phyloP scores from a whole-genome alignment of 2,329 filamentous ascomycete species.

The Exophiala dermatitidis region DNA sequence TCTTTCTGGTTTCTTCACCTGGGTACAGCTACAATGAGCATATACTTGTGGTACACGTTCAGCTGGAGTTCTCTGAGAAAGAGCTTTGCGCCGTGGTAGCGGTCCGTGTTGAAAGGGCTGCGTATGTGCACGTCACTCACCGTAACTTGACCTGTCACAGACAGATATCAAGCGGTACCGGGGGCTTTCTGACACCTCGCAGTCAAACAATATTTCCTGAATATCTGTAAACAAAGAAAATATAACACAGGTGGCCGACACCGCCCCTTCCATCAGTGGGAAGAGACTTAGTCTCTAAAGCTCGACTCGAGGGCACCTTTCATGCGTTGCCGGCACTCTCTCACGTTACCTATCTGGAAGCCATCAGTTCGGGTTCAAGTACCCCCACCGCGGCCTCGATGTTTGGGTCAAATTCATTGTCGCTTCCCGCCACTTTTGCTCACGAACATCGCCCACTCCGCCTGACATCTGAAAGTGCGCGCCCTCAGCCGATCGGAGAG shows the following conservation, averaged over 20 bases:
- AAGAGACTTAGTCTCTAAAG: slow-evolving; percentile 2
- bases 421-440: slow-evolving; percentile 21
- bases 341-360: background rate
- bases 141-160: slow-evolving; percentile 9
- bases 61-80: slow-evolving; percentile 28
- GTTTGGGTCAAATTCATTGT: slow-evolving; percentile 26
- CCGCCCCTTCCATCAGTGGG: slow-evolving; percentile 10
- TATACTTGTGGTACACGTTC: slow-evolving; percentile 27
- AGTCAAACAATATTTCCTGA: slow-evolving; percentile 10
- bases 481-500: slow-evolving; percentile 29
- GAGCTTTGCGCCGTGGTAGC: slow-evolving; percentile 24
- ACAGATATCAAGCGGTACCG: slow-evolving; percentile 5
- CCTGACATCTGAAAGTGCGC: slow-evolving; percentile 21
- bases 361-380: slow-evolving; percentile 1
- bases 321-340: slow-evolving; percentile 4
- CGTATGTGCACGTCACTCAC: slow-evolving; percentile 15
- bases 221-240: slow-evolving; percentile 2
- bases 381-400: slow-evolving; percentile 19
- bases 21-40: slow-evolving; percentile 25
- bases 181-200: slow-evolving; percentile 8
- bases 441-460: slow-evolving; percentile 25
- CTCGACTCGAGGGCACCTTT: slow-evolving; percentile 9
- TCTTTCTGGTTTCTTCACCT: background rate
- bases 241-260: slow-evolving; percentile 10
- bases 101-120: slow-evolving; percentile 4